Conservation (phyloP, 108 stramenopile genomes). For the Epithemia pelagica region DNA sequence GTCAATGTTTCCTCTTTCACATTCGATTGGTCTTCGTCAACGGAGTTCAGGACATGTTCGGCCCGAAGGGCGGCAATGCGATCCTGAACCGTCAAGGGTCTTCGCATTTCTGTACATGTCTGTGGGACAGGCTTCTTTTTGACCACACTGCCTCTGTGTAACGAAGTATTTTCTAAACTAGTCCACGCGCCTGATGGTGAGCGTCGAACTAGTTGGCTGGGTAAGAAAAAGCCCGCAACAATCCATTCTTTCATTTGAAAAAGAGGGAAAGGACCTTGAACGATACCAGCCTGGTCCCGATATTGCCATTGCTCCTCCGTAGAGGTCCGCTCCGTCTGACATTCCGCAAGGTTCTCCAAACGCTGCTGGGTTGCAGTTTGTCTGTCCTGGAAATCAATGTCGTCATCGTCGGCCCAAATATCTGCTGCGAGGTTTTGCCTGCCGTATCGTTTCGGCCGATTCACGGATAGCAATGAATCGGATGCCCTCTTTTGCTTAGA, state of each 20-base stretch:
- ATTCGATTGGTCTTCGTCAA: not conserved
- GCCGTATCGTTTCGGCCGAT: not conserved
- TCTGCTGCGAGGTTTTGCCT: slow-evolving; percentile 28
- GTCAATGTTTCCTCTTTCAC: not conserved
- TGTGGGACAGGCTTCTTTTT: not conserved
- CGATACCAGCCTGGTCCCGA: slow-evolving; percentile 42
- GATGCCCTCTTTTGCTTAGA: slow-evolving; percentile 14
- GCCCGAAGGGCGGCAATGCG: slow-evolving; percentile 19
- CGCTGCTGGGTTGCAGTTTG: slow-evolving; percentile 47
- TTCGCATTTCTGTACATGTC: not conserved
- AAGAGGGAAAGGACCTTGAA: slow-evolving; percentile 72
- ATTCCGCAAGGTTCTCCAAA: not conserved
- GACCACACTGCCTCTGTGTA: not conserved
- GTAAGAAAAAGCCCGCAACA: slow-evolving; percentile 56
- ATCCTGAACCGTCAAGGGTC: slow-evolving; percentile 14
- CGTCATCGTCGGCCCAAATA: slow-evolving; percentile 83
- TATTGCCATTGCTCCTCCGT: slow-evolving; percentile 52
- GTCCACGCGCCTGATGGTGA: not conserved
- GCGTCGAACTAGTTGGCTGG: slow-evolving; percentile 8
- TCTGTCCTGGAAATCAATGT: slow-evolving; percentile 62
- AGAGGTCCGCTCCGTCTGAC: not conserved
- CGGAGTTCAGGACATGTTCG: not conserved
- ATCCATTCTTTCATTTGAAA: slow-evolving; percentile 55
- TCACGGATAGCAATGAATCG: slow-evolving; percentile 39
- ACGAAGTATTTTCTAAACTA: not conserved